Evolutionary conservation across 75 land plant genomes (phyloP), one percentile per base, ranked within the genome.

Genomic region (Cryptomeria japonica): DNA sequence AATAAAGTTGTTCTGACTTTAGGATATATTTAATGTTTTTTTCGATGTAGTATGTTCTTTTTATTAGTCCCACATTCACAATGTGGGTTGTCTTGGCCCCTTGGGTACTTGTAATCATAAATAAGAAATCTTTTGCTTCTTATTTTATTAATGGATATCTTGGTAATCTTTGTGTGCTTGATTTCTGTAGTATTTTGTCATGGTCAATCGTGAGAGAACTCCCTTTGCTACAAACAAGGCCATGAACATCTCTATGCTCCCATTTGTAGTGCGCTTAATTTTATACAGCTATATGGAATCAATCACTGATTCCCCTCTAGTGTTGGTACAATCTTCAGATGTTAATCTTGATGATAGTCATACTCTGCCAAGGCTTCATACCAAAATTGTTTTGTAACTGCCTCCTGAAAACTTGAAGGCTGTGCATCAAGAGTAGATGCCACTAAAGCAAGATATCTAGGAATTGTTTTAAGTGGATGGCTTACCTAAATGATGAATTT

Each of bases 231-330:
- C 86, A 4, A 88, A 36, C 32, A 18, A 7, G 28, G 44, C 78
- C 25, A 68, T 88, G 15, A 25, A 22, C 39, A 32, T 37, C 5
- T 80, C 73, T 11, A 61, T 53, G 5, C 16, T 55, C 31, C 88
- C 88, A 38, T 44, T 12, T 8, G n/a, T 1, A 15, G 12, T 34
- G 16, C 11, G 19, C 44, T 88, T 84, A 37, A 41, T n/a, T 16
- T 51, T 82, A 85, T 34, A 84, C 3, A 83, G 3, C 75, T 70
- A 84, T 37, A 41, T 83, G 34, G 46, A 37, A 18, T 11, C 22
- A 32, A 88, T 82, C 14, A 84, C 37, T 22, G 80, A 53, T 32
- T 51, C 28, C 88, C 86, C 25, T 4, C 2, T n/a, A 53, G 88
- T 46, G 31, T 11, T 19, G 32, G 31, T 46, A n/a, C 84, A 16